Conservation (phyloP, 2,329 filamentous ascomycete genomes). For the Coniochaeta sp. region DNA sequence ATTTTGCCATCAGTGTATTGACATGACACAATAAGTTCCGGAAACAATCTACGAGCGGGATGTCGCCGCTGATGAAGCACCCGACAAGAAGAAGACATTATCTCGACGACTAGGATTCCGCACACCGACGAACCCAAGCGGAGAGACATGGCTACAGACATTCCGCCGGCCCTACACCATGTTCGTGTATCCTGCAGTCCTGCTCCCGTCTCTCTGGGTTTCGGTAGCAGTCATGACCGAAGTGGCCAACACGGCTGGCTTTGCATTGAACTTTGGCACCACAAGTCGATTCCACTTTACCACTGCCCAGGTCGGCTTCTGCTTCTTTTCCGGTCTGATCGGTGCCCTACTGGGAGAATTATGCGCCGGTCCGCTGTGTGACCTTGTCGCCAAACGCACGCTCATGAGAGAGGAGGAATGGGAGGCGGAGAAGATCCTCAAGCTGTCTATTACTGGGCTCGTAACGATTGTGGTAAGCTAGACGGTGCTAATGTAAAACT, state of each 20-base stretch:
- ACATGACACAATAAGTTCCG: constrained; percentile 4
- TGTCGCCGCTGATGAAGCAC: not conserved
- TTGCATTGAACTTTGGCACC: constrained; percentile 10
- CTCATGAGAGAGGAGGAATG: constrained; percentile 5
- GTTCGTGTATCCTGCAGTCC: constrained; percentile 11
- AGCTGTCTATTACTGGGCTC: constrained; percentile 6
- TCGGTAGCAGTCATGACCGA: constrained; percentile 10
- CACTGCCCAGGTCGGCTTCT: constrained; percentile 9
- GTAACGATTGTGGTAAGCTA: constrained; percentile 5
- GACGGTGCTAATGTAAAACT: not conserved
- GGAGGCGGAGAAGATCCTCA: constrained; percentile 8
- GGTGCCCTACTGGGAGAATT: constrained; percentile 9
- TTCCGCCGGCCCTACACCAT: constrained; percentile 9
- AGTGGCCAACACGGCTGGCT: constrained; percentile 12
- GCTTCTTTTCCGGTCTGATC: constrained; percentile 9
- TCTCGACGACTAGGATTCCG: constrained; percentile 8
- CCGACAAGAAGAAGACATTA: constrained; percentile 1
- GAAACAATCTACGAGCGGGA: constrained; percentile 10
- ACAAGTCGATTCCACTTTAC: constrained; percentile 6
- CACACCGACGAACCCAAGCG: constrained; percentile 8
- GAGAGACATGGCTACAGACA: constrained; percentile 8
- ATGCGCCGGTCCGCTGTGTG: constrained; percentile 8
- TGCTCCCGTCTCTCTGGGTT: constrained; percentile 10
- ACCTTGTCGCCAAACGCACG: constrained; percentile 8
- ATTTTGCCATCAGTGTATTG: no score